phyloP scores from a whole-genome alignment of 352 stramenopile genomes.

The Pythium scleroteichum region DNA sequence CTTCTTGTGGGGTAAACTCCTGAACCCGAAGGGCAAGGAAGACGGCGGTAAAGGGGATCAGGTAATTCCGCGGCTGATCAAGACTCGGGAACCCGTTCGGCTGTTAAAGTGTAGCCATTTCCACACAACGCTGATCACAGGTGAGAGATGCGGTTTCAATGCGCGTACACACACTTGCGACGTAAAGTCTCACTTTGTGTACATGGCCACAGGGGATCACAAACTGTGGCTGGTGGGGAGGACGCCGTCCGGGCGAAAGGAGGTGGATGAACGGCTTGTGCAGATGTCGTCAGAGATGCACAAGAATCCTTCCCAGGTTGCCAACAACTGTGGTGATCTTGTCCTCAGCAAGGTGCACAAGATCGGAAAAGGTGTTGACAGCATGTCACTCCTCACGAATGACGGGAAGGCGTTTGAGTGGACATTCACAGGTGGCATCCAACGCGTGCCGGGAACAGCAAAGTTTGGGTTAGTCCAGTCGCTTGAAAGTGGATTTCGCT shows the following conservation, averaged over 20 bases:
- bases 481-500: conserved; percentile 78
- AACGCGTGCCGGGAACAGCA: conserved; percentile 40
- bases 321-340: conserved; percentile 48
- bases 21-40: conserved; percentile 65
- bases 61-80: conserved; percentile 68
- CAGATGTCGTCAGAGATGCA: conserved; percentile 72
- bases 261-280: conserved; percentile 48
- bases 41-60: conserved; percentile 65
- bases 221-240: conserved; percentile 79
- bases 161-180: too few relatives aligned
- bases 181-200: neutral
- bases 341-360: conserved; percentile 46
- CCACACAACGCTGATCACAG: conserved; percentile 80
- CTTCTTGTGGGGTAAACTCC: conserved; percentile 85
- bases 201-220: conserved; percentile 49
- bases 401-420: conserved; percentile 77
- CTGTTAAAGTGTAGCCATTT: conserved; percentile 81
- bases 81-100: conserved; percentile 66
- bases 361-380: conserved; percentile 82
- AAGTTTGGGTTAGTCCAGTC: conserved; percentile 41
- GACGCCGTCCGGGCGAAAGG: conserved; percentile 67
- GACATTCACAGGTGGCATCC: conserved; percentile 62
- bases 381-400: conserved; percentile 63
- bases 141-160: too few relatives aligned
- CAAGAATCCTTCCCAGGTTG: conserved; percentile 65